Percentiles rank a stretch among this genome's conserved stretches.
These are phyloP conservation scores for Cladosporium sp. DNA, from an alignment of 2,329 filamentous ascomycete genomes.

Conservation along the genomic window DNA sequence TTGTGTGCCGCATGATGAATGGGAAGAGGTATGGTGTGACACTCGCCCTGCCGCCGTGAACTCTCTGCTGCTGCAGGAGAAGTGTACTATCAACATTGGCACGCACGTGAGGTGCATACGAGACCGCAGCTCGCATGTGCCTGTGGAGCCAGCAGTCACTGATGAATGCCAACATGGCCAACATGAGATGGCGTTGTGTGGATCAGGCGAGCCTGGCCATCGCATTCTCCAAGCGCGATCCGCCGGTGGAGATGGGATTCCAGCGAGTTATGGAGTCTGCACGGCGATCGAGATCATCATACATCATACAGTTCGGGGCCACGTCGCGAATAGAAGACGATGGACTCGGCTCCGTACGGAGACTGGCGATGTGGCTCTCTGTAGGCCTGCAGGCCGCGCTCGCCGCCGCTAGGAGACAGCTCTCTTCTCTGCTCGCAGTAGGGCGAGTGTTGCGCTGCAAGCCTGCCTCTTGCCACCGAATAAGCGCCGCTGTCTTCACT, in stretches of 20 bases:
- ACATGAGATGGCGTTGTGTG: background rate
- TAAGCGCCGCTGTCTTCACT: background rate
- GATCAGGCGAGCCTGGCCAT: background rate
- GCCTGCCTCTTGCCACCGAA: background rate
- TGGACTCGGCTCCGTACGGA: constrained; percentile 6
- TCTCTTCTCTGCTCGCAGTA: background rate
- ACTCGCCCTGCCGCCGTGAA: background rate
- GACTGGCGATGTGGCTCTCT: background rate
- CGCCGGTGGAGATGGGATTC: constrained; percentile 10
- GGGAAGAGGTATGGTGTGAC: constrained; percentile 6
- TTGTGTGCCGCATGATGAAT: background rate
- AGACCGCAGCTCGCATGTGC: background rate
- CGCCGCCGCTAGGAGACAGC: background rate
- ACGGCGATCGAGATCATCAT: constrained; percentile 11
- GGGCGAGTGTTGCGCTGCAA: background rate
- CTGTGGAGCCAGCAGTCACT: background rate
- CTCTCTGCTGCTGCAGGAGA: background rate
- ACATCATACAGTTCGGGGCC: background rate
- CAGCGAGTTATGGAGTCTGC: background rate
- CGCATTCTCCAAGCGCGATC: constrained; percentile 10
- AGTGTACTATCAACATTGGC: background rate
- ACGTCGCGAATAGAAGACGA: constrained; percentile 4
- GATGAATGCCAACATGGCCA: background rate
- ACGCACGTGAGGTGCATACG: background rate
- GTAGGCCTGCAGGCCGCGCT: background rate